These are phyloP conservation scores for Pinus tabuliformis DNA, from an alignment of 75 land plant species.

Conservation along the genomic window DNA sequence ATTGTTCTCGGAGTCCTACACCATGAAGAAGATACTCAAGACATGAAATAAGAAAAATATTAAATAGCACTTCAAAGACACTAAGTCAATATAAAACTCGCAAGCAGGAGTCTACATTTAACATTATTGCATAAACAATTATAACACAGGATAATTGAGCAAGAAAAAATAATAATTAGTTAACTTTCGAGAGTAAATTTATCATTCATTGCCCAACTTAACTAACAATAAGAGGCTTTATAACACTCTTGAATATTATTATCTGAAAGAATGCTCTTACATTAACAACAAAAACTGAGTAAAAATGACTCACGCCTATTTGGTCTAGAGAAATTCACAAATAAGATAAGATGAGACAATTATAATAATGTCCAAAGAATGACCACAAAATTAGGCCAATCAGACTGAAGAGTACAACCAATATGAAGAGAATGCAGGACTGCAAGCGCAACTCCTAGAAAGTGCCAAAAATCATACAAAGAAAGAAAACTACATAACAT, in stretches of 20 bases:
- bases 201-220: neutral
- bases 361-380: neutral
- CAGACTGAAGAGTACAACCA: neutral
- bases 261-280: conserved; percentile 14
- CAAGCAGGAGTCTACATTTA: neutral
- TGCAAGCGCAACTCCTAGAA: too few relatives aligned
- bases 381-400: neutral
- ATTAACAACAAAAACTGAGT: neutral
- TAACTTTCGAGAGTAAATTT: neutral
- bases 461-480: too few relatives aligned
- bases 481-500: too few relatives aligned
- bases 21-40: neutral
- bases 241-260: conserved; percentile 67
- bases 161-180: neutral
- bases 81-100: too few relatives aligned
- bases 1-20: conserved; percentile 56
- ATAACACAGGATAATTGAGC: neutral
- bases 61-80: too few relatives aligned
- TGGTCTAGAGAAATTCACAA: too few relatives aligned
- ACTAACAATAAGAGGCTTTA: neutral
- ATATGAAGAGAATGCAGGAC: too few relatives aligned
- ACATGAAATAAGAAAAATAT: neutral
- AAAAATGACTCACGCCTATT: neutral
- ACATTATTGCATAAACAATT: neutral
- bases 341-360: neutral